Evolutionary conservation across 495 filamentous ascomycete species (phyloP).

Genomic region (Neurospora africana): DNA sequence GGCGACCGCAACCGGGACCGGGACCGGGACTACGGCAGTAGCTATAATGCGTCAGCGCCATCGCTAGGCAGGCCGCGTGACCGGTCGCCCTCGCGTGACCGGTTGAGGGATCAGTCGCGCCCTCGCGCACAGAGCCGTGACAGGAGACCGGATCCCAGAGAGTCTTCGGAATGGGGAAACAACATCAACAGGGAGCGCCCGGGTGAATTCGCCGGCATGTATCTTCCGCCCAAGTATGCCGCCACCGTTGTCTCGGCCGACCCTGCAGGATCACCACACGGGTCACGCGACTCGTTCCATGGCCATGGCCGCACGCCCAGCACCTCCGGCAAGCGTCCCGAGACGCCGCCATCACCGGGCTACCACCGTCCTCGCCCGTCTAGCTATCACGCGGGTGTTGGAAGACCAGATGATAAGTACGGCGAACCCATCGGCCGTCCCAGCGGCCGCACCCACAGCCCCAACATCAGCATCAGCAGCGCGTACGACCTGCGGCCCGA

Average conservation of each 20-base stretch:
- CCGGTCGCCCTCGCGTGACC: conserved; percentile 1
- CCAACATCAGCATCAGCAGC: conserved; percentile 9
- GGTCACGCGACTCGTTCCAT: conserved; percentile 24
- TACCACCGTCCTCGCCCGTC: conserved; percentile 10
- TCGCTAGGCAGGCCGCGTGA: conserved; percentile 9
- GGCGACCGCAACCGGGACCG: conserved; percentile 19
- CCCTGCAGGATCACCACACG: conserved; percentile 10
- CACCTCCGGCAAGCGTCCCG: conserved; percentile 12
- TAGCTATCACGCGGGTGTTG: neutral
- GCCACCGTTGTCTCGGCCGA: conserved; percentile 11
- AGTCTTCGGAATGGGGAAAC: conserved; percentile 5
- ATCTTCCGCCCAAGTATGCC: conserved; percentile 19
- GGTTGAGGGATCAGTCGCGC: conserved; percentile 1
- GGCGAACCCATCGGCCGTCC: conserved; percentile 11
- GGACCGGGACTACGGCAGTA: conserved; percentile 9
- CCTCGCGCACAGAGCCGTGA: conserved; percentile 2
- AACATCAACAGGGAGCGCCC: conserved; percentile 4
- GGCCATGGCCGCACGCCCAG: conserved; percentile 15
- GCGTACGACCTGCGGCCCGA: neutral
- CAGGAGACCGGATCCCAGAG: neutral
- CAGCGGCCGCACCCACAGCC: conserved; percentile 18
- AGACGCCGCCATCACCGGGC: conserved; percentile 16
- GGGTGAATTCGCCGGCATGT: conserved; percentile 6
- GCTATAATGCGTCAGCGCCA: conserved; percentile 11
- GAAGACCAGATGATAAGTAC: neutral